Percentiles rank a stretch among this genome's conserved stretches.
phyloP scores from a whole-genome alignment of 179 eudicot genomes.

The Spinacia oleracea region DNA sequence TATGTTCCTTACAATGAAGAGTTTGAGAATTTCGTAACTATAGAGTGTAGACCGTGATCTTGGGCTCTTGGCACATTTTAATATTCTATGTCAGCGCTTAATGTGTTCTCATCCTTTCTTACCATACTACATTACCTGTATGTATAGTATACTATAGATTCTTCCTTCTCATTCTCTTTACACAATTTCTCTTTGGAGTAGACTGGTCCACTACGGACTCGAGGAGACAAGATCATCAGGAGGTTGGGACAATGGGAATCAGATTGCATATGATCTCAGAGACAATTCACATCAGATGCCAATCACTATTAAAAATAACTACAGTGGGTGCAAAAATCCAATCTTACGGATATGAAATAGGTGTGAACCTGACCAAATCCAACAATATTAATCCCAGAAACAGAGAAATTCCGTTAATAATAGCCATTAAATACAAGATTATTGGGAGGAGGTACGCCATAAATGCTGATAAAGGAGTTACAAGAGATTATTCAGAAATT shows the following conservation, averaged over 20 bases:
- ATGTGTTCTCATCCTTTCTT: background rate
- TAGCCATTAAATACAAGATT: background rate
- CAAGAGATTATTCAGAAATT: background rate
- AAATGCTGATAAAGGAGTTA: too few species aligned
- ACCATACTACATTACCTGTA: background rate
- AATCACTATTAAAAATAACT: too few species aligned
- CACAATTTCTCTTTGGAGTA: background rate
- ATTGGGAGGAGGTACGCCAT: background rate
- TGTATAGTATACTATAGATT: background rate
- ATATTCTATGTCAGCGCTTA: background rate
- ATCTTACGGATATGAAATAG: background rate
- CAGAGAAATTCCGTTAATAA: background rate
- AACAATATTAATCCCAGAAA: background rate
- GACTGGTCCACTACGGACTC: background rate
- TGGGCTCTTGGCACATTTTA: too few species aligned
- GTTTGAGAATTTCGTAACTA: background rate
- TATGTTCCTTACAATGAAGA: background rate
- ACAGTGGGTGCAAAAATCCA: background rate
- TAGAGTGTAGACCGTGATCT: background rate
- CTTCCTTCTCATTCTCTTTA: background rate
- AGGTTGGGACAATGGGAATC: background rate
- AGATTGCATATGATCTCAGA: background rate
- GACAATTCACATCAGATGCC: too few species aligned
- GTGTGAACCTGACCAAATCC: too few species aligned
- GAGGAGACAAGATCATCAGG: background rate